Percentiles rank a stretch among this genome's conserved stretches.
phyloP scores from a whole-genome alignment of 2,329 filamentous ascomycete genomes.

The Botrytis tulipae region DNA sequence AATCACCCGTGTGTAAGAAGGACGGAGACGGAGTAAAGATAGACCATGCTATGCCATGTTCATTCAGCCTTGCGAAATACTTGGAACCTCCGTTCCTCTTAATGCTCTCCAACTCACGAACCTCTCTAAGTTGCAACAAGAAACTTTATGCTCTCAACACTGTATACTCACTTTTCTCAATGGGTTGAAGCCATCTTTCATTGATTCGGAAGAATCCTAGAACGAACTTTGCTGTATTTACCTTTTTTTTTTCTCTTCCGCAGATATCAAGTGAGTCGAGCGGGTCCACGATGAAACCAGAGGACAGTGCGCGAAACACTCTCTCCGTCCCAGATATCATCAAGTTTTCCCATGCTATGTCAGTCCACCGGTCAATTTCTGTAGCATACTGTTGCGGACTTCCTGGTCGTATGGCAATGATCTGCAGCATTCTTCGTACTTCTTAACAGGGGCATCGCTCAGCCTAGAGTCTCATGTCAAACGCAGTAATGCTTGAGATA shows the following conservation, averaged over 20 bases:
- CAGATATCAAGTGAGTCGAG: not conserved
- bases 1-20: not conserved
- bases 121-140: not conserved
- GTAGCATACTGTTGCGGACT: not conserved
- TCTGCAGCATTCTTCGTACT: not conserved
- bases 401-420: not conserved
- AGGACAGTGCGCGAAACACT: constrained; percentile 17
- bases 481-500: constrained; percentile 13
- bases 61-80: constrained; percentile 3
- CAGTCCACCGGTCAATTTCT: constrained; percentile 1
- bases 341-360: not conserved
- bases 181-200: not conserved
- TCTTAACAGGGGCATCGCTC: constrained; percentile 2
- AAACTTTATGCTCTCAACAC: not conserved
- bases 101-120: not conserved
- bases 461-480: constrained; percentile 16
- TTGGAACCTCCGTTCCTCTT: not conserved
- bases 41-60: not conserved
- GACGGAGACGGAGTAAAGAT: not conserved
- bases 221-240: not conserved
- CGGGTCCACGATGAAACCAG: constrained; percentile 21
- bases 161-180: not conserved
- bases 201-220: not conserved
- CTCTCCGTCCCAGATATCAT: constrained; percentile 19
- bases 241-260: not conserved